phyloP scores from a whole-genome alignment of 768 basidiomycete species.

The Porpolomopsis calyptriformis region DNA sequence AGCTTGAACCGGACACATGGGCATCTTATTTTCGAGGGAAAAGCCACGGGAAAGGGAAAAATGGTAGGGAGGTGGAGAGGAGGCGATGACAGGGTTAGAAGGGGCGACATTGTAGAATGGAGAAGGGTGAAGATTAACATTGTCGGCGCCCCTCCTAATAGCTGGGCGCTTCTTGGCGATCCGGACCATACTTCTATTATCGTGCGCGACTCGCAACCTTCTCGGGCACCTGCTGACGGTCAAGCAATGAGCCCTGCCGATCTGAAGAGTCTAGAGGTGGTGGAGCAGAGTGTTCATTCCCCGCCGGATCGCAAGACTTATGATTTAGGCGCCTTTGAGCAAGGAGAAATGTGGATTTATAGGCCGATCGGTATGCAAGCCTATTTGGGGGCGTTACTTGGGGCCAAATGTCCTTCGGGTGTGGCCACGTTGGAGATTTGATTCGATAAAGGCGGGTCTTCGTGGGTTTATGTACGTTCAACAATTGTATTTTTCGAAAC shows the following conservation, averaged over 20 bases:
- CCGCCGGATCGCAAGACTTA: slow-evolving; percentile 32
- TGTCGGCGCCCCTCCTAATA: slow-evolving; percentile 14
- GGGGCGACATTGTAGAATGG: slow-evolving; percentile 51
- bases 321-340: slow-evolving; percentile 31
- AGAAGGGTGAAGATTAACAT: slow-evolving; percentile 27
- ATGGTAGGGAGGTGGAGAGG: slow-evolving; percentile 38
- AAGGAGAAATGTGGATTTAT: slow-evolving; percentile 51
- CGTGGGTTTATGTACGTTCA: too few relatives aligned
- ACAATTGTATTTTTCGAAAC: too few relatives aligned
- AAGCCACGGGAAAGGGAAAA: slow-evolving; percentile 23
- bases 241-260: slow-evolving; percentile 26
- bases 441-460: background rate
- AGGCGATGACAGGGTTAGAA: slow-evolving; percentile 38
- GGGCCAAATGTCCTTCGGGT: slow-evolving; percentile 6
- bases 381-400: slow-evolving; percentile 19
- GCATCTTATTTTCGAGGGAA: slow-evolving; percentile 38
- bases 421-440: slow-evolving; percentile 6
- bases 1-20: slow-evolving; percentile 44
- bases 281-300: slow-evolving; percentile 40
- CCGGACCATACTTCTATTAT: slow-evolving; percentile 50
- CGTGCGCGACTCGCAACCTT: slow-evolving; percentile 27
- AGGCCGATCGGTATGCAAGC: slow-evolving; percentile 35
- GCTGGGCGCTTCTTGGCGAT: slow-evolving; percentile 30
- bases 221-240: slow-evolving; percentile 23
- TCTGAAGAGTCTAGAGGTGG: slow-evolving; percentile 36